phyloP scores from a whole-genome alignment of 352 stramenopile genomes.

The Globisporangium spiculum region DNA sequence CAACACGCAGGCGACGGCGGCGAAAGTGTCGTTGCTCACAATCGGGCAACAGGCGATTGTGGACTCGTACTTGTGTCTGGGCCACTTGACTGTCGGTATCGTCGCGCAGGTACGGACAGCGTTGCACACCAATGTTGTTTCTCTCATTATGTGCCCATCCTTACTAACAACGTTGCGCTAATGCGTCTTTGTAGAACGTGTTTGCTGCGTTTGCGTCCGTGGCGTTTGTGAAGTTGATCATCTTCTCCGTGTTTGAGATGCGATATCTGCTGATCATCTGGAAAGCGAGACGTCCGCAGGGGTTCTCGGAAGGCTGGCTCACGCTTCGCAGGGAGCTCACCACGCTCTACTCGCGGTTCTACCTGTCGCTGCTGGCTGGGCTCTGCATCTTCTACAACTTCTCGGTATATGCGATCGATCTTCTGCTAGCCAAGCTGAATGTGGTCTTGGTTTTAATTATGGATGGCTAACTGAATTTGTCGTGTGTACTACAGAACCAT shows the following conservation, averaged over 20 bases:
- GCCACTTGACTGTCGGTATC: conserved; percentile 94
- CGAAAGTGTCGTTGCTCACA: conserved; percentile 78
- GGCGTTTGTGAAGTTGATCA: conserved; percentile 98
- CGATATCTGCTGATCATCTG: conserved; percentile 98
- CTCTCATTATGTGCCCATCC: not conserved
- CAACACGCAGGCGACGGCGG: conserved; percentile 79
- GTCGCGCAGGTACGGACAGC: conserved; percentile 55
- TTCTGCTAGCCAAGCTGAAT: not conserved
- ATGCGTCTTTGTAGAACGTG: conserved; percentile 72
- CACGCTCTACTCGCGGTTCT: conserved; percentile 95
- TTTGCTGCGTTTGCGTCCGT: conserved; percentile 96
- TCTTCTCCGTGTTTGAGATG: conserved; percentile 99
- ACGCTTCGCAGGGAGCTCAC: conserved; percentile 91
- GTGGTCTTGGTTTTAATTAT: not conserved
- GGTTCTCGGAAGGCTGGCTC: conserved; percentile 83
- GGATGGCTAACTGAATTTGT: not conserved
- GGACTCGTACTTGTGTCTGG: conserved; percentile 95
- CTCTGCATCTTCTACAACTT: conserved; percentile 93
- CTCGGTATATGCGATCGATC: conserved; percentile 38
- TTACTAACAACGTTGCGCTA: not conserved
- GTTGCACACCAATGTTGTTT: not conserved
- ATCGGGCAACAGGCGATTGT: conserved; percentile 86
- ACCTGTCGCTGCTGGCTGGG: conserved; percentile 87
- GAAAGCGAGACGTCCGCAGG: conserved; percentile 89
- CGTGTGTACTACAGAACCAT: conserved; percentile 52